Conservation (phyloP, 305 asterid species). For the Plantago rigida region DNA sequence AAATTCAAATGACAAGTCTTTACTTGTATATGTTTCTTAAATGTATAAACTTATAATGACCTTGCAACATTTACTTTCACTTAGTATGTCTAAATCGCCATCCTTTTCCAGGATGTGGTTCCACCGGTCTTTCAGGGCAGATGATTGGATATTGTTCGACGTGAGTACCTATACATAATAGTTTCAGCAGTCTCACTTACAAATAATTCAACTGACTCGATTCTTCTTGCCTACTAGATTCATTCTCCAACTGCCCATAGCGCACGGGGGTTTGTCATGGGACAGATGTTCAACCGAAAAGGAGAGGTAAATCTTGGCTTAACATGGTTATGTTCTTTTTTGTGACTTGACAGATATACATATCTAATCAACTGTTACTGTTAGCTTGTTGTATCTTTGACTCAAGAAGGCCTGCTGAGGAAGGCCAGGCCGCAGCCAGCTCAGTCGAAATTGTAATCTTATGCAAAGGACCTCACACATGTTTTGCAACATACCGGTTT, state of each 20-base stretch:
- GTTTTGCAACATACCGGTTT: no score
- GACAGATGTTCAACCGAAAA: conserved; percentile 62
- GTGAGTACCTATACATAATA: conserved; percentile 38
- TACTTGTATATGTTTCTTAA: no score
- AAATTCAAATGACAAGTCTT: no score
- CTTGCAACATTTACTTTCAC: no score
- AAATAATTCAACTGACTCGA: conserved; percentile 10
- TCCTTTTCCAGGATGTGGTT: conserved; percentile 80
- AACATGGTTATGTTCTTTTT: background rate
- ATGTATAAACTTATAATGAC: no score
- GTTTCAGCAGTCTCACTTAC: background rate
- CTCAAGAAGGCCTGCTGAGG: conserved; percentile 46
- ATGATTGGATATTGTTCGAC: conserved; percentile 90
- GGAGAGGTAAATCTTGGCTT: conserved; percentile 58
- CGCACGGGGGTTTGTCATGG: conserved; percentile 77
- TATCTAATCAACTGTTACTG: conserved; percentile 12
- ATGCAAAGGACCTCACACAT: no score
- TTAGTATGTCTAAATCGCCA: no score
- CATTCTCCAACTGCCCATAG: conserved; percentile 65
- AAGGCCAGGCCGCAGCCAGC: no score
- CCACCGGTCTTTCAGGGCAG: conserved; percentile 79
- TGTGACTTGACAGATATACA: background rate
- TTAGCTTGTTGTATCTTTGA: conserved; percentile 68
- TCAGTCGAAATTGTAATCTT: no score
- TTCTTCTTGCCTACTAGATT: conserved; percentile 37